Percentiles rank a stretch among this genome's conserved stretches.
Conservation (phyloP, 306 rosid genomes). For the Vigna mungo region DNA sequence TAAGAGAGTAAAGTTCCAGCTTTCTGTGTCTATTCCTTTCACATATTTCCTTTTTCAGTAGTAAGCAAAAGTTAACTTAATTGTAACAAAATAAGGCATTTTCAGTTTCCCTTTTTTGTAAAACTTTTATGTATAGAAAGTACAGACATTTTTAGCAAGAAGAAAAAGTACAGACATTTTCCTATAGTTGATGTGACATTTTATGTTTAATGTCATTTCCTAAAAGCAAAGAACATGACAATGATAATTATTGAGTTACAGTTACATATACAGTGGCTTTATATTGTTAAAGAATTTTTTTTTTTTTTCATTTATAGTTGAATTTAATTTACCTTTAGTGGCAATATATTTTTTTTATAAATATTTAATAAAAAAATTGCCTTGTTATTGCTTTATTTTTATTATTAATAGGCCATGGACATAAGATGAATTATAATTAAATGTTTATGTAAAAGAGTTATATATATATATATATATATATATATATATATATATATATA, state of each 20-base stretch:
- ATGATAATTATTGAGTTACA: neutral
- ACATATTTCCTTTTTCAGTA: neutral
- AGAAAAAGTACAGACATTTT: neutral
- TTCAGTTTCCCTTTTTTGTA: neutral
- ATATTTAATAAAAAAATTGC: too few species aligned
- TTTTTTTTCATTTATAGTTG: neutral
- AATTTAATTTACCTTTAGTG: neutral
- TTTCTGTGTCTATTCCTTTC: constrained; percentile 24
- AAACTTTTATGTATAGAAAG: neutral
- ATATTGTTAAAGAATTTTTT: neutral
- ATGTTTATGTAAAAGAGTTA: too few species aligned
- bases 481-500: too few species aligned
- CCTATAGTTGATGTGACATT: neutral
- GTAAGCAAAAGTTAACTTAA: too few species aligned
- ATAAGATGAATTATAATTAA: neutral
- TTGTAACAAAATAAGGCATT: neutral
- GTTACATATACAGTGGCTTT: neutral
- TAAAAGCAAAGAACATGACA: neutral
- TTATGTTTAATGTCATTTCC: neutral
- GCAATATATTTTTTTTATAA: too few species aligned
- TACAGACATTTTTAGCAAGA: neutral
- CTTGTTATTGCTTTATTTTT: too few species aligned
- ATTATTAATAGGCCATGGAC: neutral
- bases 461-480: too few species aligned
- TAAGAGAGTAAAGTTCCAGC: constrained; percentile 21